Conservation (phyloP, 2,329 filamentous ascomycete species). For the Trichoderma sp. region DNA sequence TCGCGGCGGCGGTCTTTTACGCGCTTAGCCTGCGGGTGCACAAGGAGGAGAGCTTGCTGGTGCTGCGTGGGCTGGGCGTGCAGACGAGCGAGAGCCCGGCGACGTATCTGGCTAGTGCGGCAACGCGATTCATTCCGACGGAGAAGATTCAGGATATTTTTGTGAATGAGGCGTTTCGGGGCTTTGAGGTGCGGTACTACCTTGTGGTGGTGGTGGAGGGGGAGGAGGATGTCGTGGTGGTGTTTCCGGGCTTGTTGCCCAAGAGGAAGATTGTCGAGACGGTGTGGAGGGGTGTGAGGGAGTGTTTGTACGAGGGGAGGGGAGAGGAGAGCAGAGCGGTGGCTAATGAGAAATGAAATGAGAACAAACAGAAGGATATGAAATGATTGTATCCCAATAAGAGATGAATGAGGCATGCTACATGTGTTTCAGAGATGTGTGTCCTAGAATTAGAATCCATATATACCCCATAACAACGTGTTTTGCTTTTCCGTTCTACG, state of each 20-base stretch:
- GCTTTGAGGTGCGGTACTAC: conserved; percentile 89
- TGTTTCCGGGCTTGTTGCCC: conserved; percentile 83
- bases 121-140: conserved; percentile 75
- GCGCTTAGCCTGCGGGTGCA: conserved; percentile 50
- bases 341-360: conserved; percentile 19
- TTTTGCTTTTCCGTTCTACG: background rate
- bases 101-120: conserved; percentile 59
- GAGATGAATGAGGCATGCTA: background rate
- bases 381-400: background rate
- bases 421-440: background rate
- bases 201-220: conserved; percentile 86
- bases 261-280: conserved; percentile 73
- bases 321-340: conserved; percentile 39
- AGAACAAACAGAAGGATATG: background rate
- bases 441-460: background rate
- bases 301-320: conserved; percentile 69
- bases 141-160: conserved; percentile 90
- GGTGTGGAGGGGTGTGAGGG: conserved; percentile 85
- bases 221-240: conserved; percentile 87
- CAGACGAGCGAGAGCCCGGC: conserved; percentile 71
- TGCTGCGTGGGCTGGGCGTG: conserved; percentile 85
- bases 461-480: background rate
- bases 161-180: conserved; percentile 91
- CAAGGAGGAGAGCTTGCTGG: conserved; percentile 79
- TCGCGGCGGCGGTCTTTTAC: conserved; percentile 44